Base-by-base conservation (phyloP, 1,284 basidiomycete species). In the Ustilago lituana region DNA sequence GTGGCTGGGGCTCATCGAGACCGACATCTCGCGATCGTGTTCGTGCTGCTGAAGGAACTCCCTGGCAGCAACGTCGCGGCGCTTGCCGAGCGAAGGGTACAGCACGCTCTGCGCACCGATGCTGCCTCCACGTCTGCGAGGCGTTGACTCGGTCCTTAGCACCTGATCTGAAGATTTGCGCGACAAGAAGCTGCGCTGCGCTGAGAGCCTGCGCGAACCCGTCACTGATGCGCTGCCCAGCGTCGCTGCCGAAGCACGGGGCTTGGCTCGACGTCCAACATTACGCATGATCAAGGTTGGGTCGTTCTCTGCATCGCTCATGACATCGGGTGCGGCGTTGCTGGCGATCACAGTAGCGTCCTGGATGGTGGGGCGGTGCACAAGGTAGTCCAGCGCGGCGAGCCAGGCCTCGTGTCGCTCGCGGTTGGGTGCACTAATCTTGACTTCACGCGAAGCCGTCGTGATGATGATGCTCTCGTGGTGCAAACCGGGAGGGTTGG, bases 391-490 rank as follows among this genome's bases (percentile, higher is more conserved):
- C 45, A 81, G 62, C 38, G 82, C 79, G 80, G 89, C 91, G 54
- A 93, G 85, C 96, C 96, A 99, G 54, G 97, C 91, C 69, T 98
- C 94, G 82, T 99, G 96, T 46, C 94, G 87, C 75, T 97, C 95
- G 82, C 91, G 91, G 17, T 90, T 93, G 0, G 91, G 90, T 4
- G 94, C 94, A 14, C 94, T 98, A 80, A 99, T 89, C 85, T 97
- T 96, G 88, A 98, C 94, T 84, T 98, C 96, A 58, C 95, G 87
- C 64, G 93, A 90, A 5, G 92, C 90, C 0, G 94, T 98, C 22
- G 91, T 89, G 59, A 99, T 89, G 31, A 99, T 86, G 41, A 99
- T 90, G 73, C 92, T 95, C 83, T 96, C 92, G 79, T 91, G 90
- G 84, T 92, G 89, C 71, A 98, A 84, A 37, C 94, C 95, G 40